A percentile compares a stretch with the other conserved stretches of the same genome.
phyloP scores from a whole-genome alignment of 2,329 filamentous ascomycete species.

The Colletotrichum siamense region DNA sequence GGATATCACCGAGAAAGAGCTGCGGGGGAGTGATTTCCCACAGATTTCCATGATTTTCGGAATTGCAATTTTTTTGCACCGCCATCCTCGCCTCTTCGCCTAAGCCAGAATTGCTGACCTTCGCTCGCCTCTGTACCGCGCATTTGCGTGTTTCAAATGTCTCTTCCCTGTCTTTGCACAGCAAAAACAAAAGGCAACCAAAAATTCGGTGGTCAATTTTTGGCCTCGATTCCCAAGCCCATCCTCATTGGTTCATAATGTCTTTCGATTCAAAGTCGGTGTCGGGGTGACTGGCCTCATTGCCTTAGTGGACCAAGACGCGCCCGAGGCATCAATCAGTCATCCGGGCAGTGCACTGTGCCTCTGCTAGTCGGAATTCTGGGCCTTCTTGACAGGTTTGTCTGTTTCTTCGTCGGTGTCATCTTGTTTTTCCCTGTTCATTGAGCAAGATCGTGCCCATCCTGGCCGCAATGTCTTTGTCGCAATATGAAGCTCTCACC shows the following conservation, averaged over 20 bases:
- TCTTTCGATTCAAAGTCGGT: not conserved
- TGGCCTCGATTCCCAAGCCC: not conserved
- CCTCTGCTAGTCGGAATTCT: not conserved
- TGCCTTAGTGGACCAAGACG: not conserved
- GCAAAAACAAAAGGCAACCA: not conserved
- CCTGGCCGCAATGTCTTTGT: rapidly evolving
- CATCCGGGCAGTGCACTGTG: not conserved
- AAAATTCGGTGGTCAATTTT: not conserved
- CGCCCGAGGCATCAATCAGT: not conserved
- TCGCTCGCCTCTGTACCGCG: not conserved
- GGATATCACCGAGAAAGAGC: slow-evolving; percentile 11
- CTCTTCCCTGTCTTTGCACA: not conserved
- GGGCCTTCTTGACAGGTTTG: not conserved
- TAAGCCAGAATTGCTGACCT: not conserved
- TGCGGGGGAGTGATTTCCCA: slow-evolving; percentile 14
- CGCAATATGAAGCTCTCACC: not conserved
- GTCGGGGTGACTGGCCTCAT: not conserved
- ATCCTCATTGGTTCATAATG: not conserved
- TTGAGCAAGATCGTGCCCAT: not conserved
- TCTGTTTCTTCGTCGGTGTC: rapidly evolving
- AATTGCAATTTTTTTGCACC: not conserved
- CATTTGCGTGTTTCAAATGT: not conserved
- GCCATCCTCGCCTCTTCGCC: not conserved
- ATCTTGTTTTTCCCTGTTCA: not conserved
- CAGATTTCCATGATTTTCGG: not conserved